Evolutionary conservation across 805 yeast species (phyloP).

Genomic region (Saccharomycopsis amapae): DNA sequence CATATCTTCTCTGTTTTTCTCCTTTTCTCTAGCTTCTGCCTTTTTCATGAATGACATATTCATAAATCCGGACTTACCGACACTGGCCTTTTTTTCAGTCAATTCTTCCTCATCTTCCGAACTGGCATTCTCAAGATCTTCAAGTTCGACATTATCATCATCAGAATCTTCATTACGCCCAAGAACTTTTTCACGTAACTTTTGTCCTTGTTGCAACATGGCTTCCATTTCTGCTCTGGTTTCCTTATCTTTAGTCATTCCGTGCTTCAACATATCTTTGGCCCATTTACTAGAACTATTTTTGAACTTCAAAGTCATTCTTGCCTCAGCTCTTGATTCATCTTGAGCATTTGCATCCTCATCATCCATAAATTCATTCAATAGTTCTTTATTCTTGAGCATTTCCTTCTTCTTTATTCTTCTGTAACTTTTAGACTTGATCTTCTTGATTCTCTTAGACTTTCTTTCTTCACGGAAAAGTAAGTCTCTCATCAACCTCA

Average conservation of each 20-base stretch:
- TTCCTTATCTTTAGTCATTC: slow-evolving; percentile 78
- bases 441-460: slow-evolving; percentile 87
- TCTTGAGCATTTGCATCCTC: slow-evolving; percentile 58
- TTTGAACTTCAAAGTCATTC: slow-evolving; percentile 89
- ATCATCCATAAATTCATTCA: slow-evolving; percentile 48
- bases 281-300: slow-evolving; percentile 82
- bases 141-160: slow-evolving; percentile 38
- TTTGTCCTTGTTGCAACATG: slow-evolving; percentile 84
- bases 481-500: slow-evolving; percentile 87
- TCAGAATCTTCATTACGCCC: slow-evolving; percentile 53
- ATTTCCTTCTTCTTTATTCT: slow-evolving; percentile 82
- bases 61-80: slow-evolving; percentile 84
- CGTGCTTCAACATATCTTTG: slow-evolving; percentile 78
- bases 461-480: slow-evolving; percentile 93
- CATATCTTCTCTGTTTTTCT: slow-evolving; percentile 49
- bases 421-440: slow-evolving; percentile 85
- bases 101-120: slow-evolving; percentile 36
- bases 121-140: slow-evolving; percentile 41
- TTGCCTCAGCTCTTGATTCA: slow-evolving; percentile 74
- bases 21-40: slow-evolving; percentile 66
- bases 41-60: slow-evolving; percentile 94
- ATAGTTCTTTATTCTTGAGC: slow-evolving; percentile 57
- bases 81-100: slow-evolving; percentile 33
- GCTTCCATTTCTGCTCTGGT: slow-evolving; percentile 89
- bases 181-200: slow-evolving; percentile 60